Conservation (phyloP, 345 rosid genomes). For the Moringa oleifera region DNA sequence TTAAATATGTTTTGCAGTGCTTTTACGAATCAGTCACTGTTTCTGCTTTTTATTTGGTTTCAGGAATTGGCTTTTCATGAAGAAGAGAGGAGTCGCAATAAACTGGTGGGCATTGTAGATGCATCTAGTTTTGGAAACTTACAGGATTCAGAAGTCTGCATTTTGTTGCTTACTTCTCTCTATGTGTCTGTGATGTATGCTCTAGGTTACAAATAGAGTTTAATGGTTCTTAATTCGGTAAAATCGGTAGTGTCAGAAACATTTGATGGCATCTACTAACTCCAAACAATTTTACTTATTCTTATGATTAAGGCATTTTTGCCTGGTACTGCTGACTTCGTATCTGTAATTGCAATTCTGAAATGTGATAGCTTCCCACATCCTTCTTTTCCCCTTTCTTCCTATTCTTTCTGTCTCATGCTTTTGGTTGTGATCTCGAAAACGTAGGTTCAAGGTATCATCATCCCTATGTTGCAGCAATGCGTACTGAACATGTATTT, state of each 20-base stretch:
- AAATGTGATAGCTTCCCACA: no score
- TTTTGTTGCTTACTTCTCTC: no score
- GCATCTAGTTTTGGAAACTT: conserved; percentile 2
- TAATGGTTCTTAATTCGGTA: background rate
- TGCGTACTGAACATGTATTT: background rate
- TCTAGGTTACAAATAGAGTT: background rate
- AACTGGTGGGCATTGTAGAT: conserved; percentile 52
- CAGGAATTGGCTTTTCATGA: conserved; percentile 84
- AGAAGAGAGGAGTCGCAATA: conserved; percentile 79
- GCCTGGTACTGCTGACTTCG: background rate
- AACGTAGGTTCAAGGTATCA: background rate
- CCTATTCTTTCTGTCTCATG: background rate
- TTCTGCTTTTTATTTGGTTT: conserved; percentile 16
- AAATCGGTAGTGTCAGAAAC: no score
- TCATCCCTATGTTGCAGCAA: background rate
- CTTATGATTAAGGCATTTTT: background rate
- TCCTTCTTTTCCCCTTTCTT: background rate
- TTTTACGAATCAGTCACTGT: conserved; percentile 10
- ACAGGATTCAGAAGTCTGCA: background rate
- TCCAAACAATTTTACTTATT: background rate
- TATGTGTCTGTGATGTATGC: no score
- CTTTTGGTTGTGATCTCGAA: background rate
- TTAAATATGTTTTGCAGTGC: conserved; percentile 10
- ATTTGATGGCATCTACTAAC: background rate
- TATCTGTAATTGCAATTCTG: background rate